Evolutionary conservation across 441 rosid species (phyloP), one percentile per base, ranked within the genome.

Genomic region (Eutrema salsugineum): DNA sequence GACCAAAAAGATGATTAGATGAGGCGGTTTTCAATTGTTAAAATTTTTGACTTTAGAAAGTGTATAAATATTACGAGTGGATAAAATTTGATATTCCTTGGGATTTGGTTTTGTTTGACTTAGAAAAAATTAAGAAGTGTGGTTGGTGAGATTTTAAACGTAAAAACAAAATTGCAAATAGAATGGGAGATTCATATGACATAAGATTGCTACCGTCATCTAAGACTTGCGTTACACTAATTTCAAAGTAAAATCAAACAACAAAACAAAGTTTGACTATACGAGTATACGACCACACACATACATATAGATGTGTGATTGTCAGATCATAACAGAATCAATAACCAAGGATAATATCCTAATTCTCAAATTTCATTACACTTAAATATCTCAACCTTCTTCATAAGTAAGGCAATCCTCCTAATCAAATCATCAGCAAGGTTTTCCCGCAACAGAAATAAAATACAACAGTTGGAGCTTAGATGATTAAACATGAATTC

Each of bases 91-190:
- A 61, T 11, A 70, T 46, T 48, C 53, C 1, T 9, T 20, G 22
- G 11, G 22, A 67, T 39, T 66, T 51, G 43, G 73, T 74, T 60
- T 33, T 43, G 27, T 74, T 74, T 67, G 73, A 67, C 63, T 74
- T 48, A 0, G 6, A 33, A 54, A 56, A 57, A 27, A 35, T 8
- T 28, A 38, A 19, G 59, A 4, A 49, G 19, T 47, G 49, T 70
- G 73, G 73, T 60, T 33, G 78, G 68, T 67, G 73, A 50, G 40
- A 40, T 49, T 30, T 40, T 42, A 38, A 56, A 16, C 57, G 24
- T 22, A 30, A 32, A 43, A 33, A 30, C 19, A n/a, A 39, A 8
- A 50, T 39, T 24, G 54, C 39, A 42, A 33, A 49, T 11, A 16
- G 39, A 49, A 14, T 46, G 9, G 39, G 19, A 57, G 51, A 65